Base-by-base conservation (phyloP, 306 rosid genomes). In the Potentilla sterilis region DNA sequence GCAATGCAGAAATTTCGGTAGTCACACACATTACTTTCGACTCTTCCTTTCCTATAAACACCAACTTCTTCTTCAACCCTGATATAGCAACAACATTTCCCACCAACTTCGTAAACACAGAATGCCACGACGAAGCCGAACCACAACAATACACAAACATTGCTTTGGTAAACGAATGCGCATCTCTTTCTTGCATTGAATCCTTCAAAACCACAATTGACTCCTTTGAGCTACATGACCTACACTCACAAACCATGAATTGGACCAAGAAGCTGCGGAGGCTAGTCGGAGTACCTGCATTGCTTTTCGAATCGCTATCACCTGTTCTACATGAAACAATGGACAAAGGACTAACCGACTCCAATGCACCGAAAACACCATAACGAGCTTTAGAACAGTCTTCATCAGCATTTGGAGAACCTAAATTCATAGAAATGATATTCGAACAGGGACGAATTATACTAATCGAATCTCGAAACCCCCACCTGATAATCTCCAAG, bases 401-500 rank as follows among this genome's bases (percentile, higher is more conserved):
- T 9, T 28, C 72, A 22, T 21, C 9, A 44, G 22, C 16, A 76
- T n/a, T 15, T 12, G 52, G 75, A 77, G 65, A 21, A 78, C 78
- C 74, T 1, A 76, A 44, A 19, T 37, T 69, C 54, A 90, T 68
- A 0, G 84, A 81, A 77, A 87, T 83, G 2, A 41, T 49, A 9
- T 67, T 65, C 4, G 77, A 78, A 63, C 77, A 40, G 11, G 9
- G 76, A 58, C 35, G 22, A 42, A 66, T 55, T 44, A 77, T 84
- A 1, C 59, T 37, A 10, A 77, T 66, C 2, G 83, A 83, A 55
- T 81, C 81, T 4, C 47, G 67, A 67, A 84, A 88, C 5, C 70
- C 46, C 98, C 98, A 95, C 4, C 82, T 74, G 79, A 95, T 87
- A 21, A 95, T 92, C 87, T 95, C 98, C 70, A 92, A 81, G 80